A percentile compares a stretch with the other conserved stretches of the same genome.
These are phyloP conservation scores for Castanopsis chinensis DNA, from an alignment of 306 rosid genomes.

Conservation along the genomic window DNA sequence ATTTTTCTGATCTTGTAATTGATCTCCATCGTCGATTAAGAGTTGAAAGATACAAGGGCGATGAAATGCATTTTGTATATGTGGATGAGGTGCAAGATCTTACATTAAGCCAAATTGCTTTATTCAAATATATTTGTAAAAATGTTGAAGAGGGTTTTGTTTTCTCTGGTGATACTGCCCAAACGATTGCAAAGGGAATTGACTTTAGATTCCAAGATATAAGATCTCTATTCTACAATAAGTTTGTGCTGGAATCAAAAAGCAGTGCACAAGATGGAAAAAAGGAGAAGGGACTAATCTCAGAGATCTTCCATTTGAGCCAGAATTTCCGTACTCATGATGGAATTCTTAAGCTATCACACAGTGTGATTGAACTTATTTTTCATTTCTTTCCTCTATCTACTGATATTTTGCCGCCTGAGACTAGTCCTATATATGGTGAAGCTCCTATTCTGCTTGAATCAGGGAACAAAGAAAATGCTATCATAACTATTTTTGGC, in stretches of 20 bases:
- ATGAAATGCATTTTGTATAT: slow-evolving; percentile 55
- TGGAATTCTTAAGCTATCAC: slow-evolving; percentile 66
- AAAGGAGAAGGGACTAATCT: slow-evolving; percentile 40
- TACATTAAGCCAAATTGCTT: slow-evolving; percentile 71
- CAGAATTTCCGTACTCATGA: slow-evolving; percentile 79
- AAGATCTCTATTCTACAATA: slow-evolving; percentile 53
- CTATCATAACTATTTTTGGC: slow-evolving; percentile 67
- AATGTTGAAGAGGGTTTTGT: slow-evolving; percentile 84
- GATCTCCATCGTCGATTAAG: slow-evolving; percentile 57
- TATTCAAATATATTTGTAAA: slow-evolving; percentile 62
- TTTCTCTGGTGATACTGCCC: slow-evolving; percentile 84
- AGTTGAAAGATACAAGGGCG: slow-evolving; percentile 43
- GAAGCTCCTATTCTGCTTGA: slow-evolving; percentile 68
- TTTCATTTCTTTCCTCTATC: slow-evolving; percentile 66
- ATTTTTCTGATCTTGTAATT: slow-evolving; percentile 68
- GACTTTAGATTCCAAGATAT: slow-evolving; percentile 78
- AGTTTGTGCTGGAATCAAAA: slow-evolving; percentile 47
- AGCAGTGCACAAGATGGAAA: slow-evolving; percentile 17
- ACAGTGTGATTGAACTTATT: slow-evolving; percentile 63
- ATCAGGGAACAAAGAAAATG: slow-evolving; percentile 51
- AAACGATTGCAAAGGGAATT: slow-evolving; percentile 73
- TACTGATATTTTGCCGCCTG: slow-evolving; percentile 61
- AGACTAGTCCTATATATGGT: slow-evolving; percentile 63
- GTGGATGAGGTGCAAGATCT: slow-evolving; percentile 88
- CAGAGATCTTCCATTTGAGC: slow-evolving; percentile 47